A percentile compares a stretch with the other conserved stretches of the same genome.
Evolutionary conservation across 306 rosid genomes (phyloP).

Genomic region (Chamaecrista fasciculata): DNA sequence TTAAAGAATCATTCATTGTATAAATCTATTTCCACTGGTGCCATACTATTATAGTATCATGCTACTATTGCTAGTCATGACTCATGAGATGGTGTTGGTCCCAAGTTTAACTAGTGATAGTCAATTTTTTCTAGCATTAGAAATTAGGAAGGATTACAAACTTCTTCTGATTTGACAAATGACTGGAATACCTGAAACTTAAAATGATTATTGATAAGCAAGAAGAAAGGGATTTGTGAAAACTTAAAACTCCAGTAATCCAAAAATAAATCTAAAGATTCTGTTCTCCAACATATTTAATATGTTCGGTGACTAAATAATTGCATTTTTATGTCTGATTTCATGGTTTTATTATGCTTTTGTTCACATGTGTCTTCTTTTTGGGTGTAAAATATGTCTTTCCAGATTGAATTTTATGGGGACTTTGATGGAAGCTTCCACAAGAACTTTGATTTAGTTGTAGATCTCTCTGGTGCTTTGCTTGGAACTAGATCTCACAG

Average conservation of each 20-base stretch:
- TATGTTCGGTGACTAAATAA: neutral
- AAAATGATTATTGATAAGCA: neutral
- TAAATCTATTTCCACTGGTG: neutral
- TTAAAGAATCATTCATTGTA: neutral
- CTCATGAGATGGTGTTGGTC: neutral
- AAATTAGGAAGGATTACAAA: neutral
- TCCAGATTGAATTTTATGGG: constrained; percentile 88
- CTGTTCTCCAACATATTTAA: neutral
- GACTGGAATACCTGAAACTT: neutral
- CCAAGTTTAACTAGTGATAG: neutral
- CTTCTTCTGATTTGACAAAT: neutral
- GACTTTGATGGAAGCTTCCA: constrained; percentile 93
- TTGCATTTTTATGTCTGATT: neutral
- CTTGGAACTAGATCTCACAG: constrained; percentile 88
- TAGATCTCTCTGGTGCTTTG: constrained; percentile 84
- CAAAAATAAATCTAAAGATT: neutral
- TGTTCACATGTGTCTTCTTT: neutral
- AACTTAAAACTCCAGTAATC: neutral
- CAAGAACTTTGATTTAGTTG: constrained; percentile 79
- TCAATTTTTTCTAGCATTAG: neutral
- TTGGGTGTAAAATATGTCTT: constrained; percentile 16
- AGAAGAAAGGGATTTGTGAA: neutral
- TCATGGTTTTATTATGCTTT: neutral
- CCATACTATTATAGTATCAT: constrained; percentile 2
- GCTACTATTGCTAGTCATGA: neutral